A percentile compares a stretch with the other conserved stretches of the same genome.
Evolutionary conservation across 2,329 filamentous ascomycete species (phyloP).

Genomic region (Aciculosporium take): DNA sequence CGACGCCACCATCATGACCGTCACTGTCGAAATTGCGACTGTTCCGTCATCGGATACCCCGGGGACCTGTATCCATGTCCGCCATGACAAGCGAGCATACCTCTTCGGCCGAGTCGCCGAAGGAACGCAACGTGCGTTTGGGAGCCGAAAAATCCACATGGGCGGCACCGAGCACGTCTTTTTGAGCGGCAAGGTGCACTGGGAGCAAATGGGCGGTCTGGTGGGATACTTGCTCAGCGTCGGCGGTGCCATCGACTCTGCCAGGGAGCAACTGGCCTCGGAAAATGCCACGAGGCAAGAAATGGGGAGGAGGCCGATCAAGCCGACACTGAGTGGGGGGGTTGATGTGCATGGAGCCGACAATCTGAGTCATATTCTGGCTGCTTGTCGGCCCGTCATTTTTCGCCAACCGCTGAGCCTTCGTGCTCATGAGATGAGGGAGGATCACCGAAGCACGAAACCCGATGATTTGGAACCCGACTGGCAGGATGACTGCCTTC

Average conservation of each 20-base stretch:
- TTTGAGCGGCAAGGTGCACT: constrained; percentile 62
- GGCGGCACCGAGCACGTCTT: constrained; percentile 64
- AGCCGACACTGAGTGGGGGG: constrained; percentile 14
- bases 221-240: constrained; percentile 75
- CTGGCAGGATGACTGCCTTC: constrained; percentile 62
- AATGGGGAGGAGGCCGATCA: constrained; percentile 21
- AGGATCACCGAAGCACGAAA: constrained; percentile 23
- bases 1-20: constrained; percentile 44
- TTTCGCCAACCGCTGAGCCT: constrained; percentile 72
- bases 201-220: constrained; percentile 66
- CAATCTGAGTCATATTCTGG: constrained; percentile 68
- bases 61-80: constrained; percentile 62
- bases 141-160: constrained; percentile 52
- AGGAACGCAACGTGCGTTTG: constrained; percentile 66
- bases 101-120: constrained; percentile 72
- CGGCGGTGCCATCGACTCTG: constrained; percentile 48
- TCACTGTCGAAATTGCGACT: constrained; percentile 58
- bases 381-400: constrained; percentile 72
- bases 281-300: constrained; percentile 27
- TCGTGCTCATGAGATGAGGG: constrained; percentile 50
- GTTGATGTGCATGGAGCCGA: constrained; percentile 64
- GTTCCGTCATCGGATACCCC: constrained; percentile 80
- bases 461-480: constrained; percentile 36
- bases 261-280: constrained; percentile 25
- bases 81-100: constrained; percentile 73